phyloP scores from a whole-genome alignment of 106 monocot genomes.

The Triglochin maritima region DNA sequence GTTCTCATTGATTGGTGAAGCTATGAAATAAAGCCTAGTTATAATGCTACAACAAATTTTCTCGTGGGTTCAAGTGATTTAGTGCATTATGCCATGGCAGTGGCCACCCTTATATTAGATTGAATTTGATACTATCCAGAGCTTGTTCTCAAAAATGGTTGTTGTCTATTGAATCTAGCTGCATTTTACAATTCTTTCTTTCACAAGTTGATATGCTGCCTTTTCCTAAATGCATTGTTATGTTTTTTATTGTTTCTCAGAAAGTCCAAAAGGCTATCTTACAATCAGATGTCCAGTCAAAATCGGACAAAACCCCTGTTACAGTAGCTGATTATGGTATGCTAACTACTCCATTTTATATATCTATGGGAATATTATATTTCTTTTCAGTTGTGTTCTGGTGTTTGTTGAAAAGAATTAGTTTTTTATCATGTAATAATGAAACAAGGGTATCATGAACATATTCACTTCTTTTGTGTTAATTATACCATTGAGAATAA shows the following conservation, averaged over 20 bases:
- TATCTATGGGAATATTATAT: background rate
- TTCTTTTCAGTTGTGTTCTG: background rate
- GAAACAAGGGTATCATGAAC: background rate
- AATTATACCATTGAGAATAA: background rate
- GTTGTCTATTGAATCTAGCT: too few species aligned
- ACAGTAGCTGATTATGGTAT: slow-evolving; percentile 99
- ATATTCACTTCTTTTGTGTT: background rate
- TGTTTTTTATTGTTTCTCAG: slow-evolving; percentile 21
- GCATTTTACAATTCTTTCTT: background rate
- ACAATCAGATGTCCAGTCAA: slow-evolving; percentile 85
- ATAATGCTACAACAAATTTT: too few species aligned
- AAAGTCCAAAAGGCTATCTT: slow-evolving; percentile 62
- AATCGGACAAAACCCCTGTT: slow-evolving; percentile 88
- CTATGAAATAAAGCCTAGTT: too few species aligned
- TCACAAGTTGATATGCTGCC: background rate
- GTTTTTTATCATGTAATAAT: background rate
- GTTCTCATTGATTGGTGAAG: too few species aligned
- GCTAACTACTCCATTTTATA: background rate
- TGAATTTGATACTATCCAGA: too few species aligned
- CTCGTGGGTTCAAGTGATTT: too few species aligned
- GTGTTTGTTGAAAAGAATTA: background rate
- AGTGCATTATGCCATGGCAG: too few species aligned
- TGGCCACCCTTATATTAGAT: too few species aligned
- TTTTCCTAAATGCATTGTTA: background rate
- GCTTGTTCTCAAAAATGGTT: too few species aligned